Conservation (phyloP, 1,284 basidiomycete species). For the Leccinum fallax region DNA sequence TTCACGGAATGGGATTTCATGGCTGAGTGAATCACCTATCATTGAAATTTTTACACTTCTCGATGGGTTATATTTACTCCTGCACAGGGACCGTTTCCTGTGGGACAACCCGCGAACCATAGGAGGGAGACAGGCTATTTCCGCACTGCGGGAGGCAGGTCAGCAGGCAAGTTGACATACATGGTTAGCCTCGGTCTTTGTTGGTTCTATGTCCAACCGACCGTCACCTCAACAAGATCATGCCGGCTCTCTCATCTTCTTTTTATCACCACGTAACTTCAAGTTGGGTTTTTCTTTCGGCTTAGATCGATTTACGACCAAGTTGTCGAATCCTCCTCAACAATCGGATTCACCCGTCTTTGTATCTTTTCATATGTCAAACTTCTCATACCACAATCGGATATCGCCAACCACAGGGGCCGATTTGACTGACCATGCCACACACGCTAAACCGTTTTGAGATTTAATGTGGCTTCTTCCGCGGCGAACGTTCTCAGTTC, state of each 20-base stretch:
- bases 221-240: not conserved
- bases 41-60: conserved; percentile 12
- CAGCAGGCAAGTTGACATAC: conserved; percentile 3
- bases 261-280: conserved; percentile 1
- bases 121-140: conserved; percentile 18
- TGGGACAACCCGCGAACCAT: conserved; percentile 19
- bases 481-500: conserved; percentile 10
- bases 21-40: conserved; percentile 17
- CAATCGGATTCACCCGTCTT: not conserved
- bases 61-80: conserved; percentile 8
- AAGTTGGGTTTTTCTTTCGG: not conserved
- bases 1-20: conserved; percentile 29
- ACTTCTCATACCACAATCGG: not conserved
- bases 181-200: conserved; percentile 15
- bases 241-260: conserved; percentile 1
- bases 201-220: not conserved
- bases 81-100: conserved; percentile 3
- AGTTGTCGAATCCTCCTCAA: not conserved
- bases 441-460: conserved; percentile 24
- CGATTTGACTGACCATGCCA: conserved; percentile 3
- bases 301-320: not conserved
- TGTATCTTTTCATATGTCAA: not conserved
- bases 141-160: conserved; percentile 16
- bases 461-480: conserved; percentile 1
- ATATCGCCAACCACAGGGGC: not conserved